Conservation (phyloP, 2,329 filamentous ascomycete genomes). For the Metarhizium humberi region DNA sequence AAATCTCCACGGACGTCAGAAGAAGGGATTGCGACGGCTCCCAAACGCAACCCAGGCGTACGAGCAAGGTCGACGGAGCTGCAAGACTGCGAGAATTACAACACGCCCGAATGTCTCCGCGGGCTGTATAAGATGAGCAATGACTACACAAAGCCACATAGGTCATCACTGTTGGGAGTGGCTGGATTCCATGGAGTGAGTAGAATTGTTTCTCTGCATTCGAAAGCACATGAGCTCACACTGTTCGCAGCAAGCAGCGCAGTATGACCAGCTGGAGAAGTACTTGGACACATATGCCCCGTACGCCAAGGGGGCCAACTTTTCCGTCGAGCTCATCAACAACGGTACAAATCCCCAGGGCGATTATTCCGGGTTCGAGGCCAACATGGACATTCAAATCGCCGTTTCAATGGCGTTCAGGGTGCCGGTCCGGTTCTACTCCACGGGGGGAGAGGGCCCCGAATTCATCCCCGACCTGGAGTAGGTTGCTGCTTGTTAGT, state of each 20-base stretch:
- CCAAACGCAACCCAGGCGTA: background rate
- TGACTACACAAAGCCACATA: conserved; percentile 45
- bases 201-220: background rate
- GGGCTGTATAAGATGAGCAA: conserved; percentile 33
- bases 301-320: conserved; percentile 40
- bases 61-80: conserved; percentile 6
- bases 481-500: conserved; percentile 14
- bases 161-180: conserved; percentile 57
- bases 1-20: too few relatives aligned
- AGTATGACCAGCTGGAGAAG: conserved; percentile 41
- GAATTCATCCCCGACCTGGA: conserved; percentile 24
- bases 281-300: conserved; percentile 48
- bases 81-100: conserved; percentile 23
- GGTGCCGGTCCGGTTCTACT: conserved; percentile 23
- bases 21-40: background rate
- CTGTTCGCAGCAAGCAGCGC: conserved; percentile 35
- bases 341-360: conserved; percentile 43
- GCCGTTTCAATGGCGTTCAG: conserved; percentile 23
- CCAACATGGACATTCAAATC: conserved; percentile 29
- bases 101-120: conserved; percentile 35
- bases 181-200: conserved; percentile 31
- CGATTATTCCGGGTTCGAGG: conserved; percentile 19
- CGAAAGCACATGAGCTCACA: background rate
- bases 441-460: conserved; percentile 21
- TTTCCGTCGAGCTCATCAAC: conserved; percentile 48